These are phyloP conservation scores for Trichosporon faecale DNA, from an alignment of 1,284 basidiomycete genomes.

Conservation along the genomic window DNA sequence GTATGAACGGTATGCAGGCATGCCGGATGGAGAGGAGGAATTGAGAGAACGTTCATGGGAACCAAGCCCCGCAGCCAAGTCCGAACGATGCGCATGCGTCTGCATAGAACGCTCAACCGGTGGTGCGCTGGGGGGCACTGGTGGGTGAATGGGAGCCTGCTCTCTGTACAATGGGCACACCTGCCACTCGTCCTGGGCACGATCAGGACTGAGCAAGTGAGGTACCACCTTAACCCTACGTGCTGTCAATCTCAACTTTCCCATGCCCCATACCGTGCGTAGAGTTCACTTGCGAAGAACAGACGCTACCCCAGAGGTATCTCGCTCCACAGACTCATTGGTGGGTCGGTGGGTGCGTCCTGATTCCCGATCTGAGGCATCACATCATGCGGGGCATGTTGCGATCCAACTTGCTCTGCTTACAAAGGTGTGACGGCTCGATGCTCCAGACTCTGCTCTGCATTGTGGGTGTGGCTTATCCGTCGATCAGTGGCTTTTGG, in stretches of 20 bases:
- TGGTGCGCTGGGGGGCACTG: neutral
- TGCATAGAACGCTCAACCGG: neutral
- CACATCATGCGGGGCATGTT: neutral
- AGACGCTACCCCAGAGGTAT: neutral
- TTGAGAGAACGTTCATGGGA: constrained; percentile 4
- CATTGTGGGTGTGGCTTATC: neutral
- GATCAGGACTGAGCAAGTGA: neutral
- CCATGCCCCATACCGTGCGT: neutral
- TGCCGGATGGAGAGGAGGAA: neutral
- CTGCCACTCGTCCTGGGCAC: neutral
- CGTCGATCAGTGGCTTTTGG: constrained; percentile 6
- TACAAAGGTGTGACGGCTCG: neutral
- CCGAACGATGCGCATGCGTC: neutral
- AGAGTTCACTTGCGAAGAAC: neutral
- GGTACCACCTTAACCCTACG: neutral
- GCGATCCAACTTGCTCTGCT: neutral
- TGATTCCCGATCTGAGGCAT: neutral
- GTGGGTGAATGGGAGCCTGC: neutral
- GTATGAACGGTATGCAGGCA: neutral
- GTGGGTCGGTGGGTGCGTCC: neutral
- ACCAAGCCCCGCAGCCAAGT: neutral
- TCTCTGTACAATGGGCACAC: neutral
- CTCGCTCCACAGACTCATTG: neutral
- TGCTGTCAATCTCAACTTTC: neutral
- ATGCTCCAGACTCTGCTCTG: neutral